Evolutionary conservation across 2,329 filamentous ascomycete species (phyloP), one percentile per base, ranked within the genome.

Genomic region (Emydomyces testavorans): DNA sequence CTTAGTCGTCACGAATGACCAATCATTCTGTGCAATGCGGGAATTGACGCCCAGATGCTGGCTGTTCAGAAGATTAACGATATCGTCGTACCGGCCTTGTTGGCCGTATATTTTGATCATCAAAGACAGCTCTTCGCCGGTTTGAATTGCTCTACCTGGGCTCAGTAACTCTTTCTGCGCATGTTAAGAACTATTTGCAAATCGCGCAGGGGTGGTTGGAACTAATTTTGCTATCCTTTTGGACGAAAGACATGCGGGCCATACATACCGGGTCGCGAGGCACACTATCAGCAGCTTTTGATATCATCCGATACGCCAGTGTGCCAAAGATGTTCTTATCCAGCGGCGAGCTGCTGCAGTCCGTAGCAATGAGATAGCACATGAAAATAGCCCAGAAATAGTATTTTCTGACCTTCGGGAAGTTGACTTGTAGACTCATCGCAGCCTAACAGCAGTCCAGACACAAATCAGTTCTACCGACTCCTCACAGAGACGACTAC

Each of bases 341-440:
- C 24, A 60, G 58, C 10, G 70, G 67, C 4, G 65, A 65, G 47
- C 62, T 64, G 15, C 54, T 49, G 7, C 57, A 38, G 48, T 69
- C 63, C 21, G 59, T 53, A 13, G 66, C 58, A 35, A 71, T 60
- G 37, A 72, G 57, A 49, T 70, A 62, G 50, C 65, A 69, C 53
- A 70, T 62, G 49, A 73, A 65, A 23, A 72, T 71, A 21, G 69
- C 69, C 67, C 70, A 72, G 53, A 72, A 70, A 50, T 71, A 68
- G 54, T 71, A 73, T 40, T 70, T 65, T 38, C 70, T 63, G 20
- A 66, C 63, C 51, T 67, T 67, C 1, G 71, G 67, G 49, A 72
- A 73, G 48, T 71, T 70, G 53, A 65, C 72, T 53, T 71, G 68
- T 35, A 73, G 65, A 50, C 65, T 67, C 69, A 72, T 72, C 38